phyloP scores from a whole-genome alignment of 2,329 filamentous ascomycete genomes.

The Lomentospora prolificans region DNA sequence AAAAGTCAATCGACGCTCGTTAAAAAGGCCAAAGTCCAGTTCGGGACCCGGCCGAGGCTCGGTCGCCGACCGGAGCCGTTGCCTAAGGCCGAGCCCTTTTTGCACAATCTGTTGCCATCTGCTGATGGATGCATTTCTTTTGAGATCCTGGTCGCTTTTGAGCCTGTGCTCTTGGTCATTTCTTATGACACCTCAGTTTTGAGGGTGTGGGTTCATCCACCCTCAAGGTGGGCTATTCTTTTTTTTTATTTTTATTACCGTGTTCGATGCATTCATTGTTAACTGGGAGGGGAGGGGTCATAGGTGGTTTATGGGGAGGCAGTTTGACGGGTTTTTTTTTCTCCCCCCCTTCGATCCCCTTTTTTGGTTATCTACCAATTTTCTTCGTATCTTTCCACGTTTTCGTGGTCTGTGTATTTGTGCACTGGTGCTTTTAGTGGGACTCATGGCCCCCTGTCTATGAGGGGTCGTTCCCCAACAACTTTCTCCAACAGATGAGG shows the following conservation, averaged over 20 bases:
- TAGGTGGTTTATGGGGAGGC: not conserved
- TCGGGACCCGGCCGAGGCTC: not conserved
- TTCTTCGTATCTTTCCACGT: too few relatives aligned
- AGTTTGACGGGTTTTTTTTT: too few relatives aligned
- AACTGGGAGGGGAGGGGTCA: not conserved
- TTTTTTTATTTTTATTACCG: too few relatives aligned
- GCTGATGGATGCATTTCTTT: conserved; percentile 7
- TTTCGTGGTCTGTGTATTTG: too few relatives aligned
- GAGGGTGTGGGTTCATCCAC: not conserved
- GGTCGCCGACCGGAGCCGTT: conserved; percentile 8
- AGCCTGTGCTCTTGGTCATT: not conserved
- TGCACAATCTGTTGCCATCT: not conserved
- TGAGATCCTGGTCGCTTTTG: not conserved
- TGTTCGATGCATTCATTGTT: too few relatives aligned
- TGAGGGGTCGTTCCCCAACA: not conserved
- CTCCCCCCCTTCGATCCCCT: too few relatives aligned
- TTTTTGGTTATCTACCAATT: too few relatives aligned
- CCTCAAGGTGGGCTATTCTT: not conserved
- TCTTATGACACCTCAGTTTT: not conserved
- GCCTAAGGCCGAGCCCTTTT: conserved; percentile 1
- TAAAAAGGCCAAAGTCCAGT: not conserved
- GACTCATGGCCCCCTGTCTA: not conserved
- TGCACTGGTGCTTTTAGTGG: too few relatives aligned
- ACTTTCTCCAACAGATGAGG: not conserved
- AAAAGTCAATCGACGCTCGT: not conserved